Evolutionary conservation across 306 rosid genomes (phyloP).

Genomic region (Vachellia pachyceras): DNA sequence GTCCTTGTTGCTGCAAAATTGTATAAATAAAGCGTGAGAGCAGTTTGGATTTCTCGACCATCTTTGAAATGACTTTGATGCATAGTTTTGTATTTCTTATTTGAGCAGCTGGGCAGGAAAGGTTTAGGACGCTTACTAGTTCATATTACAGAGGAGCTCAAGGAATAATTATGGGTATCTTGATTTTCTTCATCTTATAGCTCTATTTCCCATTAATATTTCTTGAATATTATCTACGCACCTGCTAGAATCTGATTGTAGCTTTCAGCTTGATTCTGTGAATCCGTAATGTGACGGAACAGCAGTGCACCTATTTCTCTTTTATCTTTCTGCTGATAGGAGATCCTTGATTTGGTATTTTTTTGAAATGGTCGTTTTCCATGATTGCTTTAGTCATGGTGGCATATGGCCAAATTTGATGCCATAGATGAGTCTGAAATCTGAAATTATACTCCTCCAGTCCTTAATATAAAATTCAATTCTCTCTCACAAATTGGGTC

Average conservation of each 20-base stretch:
- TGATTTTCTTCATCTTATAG: conserved; percentile 16
- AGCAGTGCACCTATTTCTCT: not conserved
- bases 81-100: conserved; percentile 17
- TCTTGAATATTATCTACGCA: conserved; percentile 8
- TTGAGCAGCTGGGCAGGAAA: conserved; percentile 86
- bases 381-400: not conserved
- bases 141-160: conserved; percentile 94
- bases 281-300: not conserved
- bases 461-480: too few species aligned
- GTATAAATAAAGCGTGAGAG: conserved; percentile 1
- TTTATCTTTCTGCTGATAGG: not conserved
- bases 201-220: not conserved
- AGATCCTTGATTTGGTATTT: not conserved
- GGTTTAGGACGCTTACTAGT: conserved; percentile 84
- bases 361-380: conserved; percentile 7
- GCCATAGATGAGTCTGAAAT: too few species aligned
- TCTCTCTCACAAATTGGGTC: too few species aligned
- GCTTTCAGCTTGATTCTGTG: not conserved
- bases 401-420: not conserved
- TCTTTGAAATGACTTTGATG: conserved; percentile 21
- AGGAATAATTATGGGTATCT: conserved; percentile 82
- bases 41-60: conserved; percentile 2
- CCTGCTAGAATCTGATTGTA: conserved; percentile 6
- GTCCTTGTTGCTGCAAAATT: conserved; percentile 24
- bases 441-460: too few species aligned